Percentiles rank a stretch among this genome's conserved stretches.
Evolutionary conservation across 1,139 yeast genomes (phyloP).

Genomic region (Scheffersomyces illinoinensis): DNA sequence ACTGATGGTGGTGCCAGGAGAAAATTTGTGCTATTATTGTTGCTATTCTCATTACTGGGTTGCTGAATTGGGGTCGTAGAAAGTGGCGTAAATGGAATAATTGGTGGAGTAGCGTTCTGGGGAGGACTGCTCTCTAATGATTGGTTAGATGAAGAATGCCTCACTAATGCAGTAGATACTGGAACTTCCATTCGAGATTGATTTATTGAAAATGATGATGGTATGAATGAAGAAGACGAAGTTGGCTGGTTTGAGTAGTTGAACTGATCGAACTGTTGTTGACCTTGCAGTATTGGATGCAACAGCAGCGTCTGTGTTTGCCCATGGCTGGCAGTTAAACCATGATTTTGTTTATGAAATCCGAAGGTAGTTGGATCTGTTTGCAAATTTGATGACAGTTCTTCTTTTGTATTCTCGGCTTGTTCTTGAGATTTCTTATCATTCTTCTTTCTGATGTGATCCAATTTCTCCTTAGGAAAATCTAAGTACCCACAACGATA

Average conservation of each 20-base stretch:
- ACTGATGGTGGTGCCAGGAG: not conserved
- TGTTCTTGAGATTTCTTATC: constrained; percentile 16
- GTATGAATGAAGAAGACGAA: not conserved
- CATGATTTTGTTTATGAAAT: not conserved
- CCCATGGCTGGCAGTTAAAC: not conserved
- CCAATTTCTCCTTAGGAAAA: constrained; percentile 39
- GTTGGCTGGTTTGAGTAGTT: not conserved
- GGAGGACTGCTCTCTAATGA: not conserved
- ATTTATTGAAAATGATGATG: not conserved
- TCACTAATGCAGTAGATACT: not conserved
- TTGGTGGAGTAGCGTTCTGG: not conserved
- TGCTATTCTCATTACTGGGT: not conserved
- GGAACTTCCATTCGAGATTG: not conserved
- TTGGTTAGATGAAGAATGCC: not conserved
- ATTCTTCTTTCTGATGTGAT: constrained; percentile 34
- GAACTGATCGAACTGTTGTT: not conserved
- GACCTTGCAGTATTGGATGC: not conserved
- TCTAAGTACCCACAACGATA: constrained; percentile 46
- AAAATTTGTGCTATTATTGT: not conserved
- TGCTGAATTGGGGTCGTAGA: not conserved
- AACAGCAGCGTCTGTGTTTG: not conserved
- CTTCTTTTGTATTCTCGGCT: not conserved
- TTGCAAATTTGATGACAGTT: not conserved
- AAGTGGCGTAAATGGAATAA: not conserved
- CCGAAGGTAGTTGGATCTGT: not conserved